These are phyloP conservation scores for Zygoascus ofunaensis DNA, from an alignment of 805 yeast species.

Conservation along the genomic window DNA sequence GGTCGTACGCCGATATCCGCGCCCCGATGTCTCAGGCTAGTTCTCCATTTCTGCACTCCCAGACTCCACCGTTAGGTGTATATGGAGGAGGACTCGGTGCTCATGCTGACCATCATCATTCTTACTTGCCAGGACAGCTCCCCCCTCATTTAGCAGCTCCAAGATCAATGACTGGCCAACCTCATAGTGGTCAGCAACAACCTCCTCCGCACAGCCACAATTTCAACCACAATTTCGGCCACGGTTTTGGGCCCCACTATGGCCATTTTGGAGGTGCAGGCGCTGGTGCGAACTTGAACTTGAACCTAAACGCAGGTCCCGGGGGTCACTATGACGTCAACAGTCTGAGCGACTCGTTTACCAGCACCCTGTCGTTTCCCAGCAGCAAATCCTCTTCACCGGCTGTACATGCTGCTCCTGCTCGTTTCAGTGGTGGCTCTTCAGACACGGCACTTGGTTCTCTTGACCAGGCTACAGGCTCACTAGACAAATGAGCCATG, in stretches of 20 bases:
- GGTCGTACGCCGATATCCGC: slow-evolving; percentile 28
- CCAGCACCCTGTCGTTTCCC: background rate
- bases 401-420: too few relatives aligned
- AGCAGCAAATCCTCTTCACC: too few relatives aligned
- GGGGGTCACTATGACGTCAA: background rate
- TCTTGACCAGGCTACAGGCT: too few relatives aligned
- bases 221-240: too few relatives aligned
- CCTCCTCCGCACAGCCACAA: too few relatives aligned
- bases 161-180: background rate
- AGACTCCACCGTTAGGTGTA: slow-evolving; percentile 16
- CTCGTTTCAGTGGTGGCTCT: too few relatives aligned
- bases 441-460: too few relatives aligned
- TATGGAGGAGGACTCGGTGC: background rate
- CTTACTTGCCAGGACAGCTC: background rate
- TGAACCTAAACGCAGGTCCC: background rate
- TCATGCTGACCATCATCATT: background rate
- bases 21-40: slow-evolving; percentile 18
- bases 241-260: too few relatives aligned
- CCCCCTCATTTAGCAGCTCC: background rate
- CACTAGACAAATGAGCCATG: too few relatives aligned
- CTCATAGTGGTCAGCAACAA: too few relatives aligned
- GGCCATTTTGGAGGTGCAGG: background rate
- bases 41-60: slow-evolving; percentile 20
- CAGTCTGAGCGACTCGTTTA: background rate
- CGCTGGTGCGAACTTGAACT: background rate